A percentile compares a stretch with the other conserved stretches of the same genome.
phyloP scores from a whole-genome alignment of 257 asterid species.

The Salvia miltiorrhiza region DNA sequence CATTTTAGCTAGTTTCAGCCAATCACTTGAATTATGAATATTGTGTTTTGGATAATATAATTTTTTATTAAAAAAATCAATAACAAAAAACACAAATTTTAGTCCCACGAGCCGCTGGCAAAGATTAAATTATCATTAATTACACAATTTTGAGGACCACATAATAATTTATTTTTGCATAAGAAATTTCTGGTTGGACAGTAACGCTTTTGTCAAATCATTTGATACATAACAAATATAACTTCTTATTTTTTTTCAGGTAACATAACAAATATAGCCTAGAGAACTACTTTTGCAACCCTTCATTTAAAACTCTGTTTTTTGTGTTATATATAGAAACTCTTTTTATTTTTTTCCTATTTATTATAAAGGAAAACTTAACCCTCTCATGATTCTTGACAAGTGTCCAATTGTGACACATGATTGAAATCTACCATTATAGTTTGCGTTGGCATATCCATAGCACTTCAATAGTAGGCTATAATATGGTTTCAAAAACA shows the following conservation, averaged over 20 bases:
- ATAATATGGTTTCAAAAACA: too few species aligned
- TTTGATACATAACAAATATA: not conserved
- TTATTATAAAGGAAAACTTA: too few species aligned
- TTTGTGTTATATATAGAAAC: too few species aligned
- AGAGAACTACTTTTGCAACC: not conserved
- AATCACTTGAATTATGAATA: too few species aligned
- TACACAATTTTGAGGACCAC: not conserved
- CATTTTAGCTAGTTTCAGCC: too few species aligned
- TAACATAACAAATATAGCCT: not conserved
- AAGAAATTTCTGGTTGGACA: slow-evolving; percentile 7
- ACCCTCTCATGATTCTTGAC: too few species aligned
- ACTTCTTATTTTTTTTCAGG: too few species aligned
- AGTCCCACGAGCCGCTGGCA: slow-evolving; percentile 5
- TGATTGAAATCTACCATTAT: not conserved
- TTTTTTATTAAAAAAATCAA: not conserved
- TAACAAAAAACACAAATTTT: not conserved
- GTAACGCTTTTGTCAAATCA: not conserved
- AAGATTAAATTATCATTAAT: slow-evolving; percentile 1
- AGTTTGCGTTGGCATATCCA: not conserved
- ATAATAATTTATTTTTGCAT: not conserved
- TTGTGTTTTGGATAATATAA: not conserved
- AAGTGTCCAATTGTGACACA: not conserved
- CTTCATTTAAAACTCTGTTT: not conserved
- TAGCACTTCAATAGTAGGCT: not conserved
- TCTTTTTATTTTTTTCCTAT: too few species aligned